Conservation (phyloP, 2,329 filamentous ascomycete species). For the Exophiala spinifera region DNA sequence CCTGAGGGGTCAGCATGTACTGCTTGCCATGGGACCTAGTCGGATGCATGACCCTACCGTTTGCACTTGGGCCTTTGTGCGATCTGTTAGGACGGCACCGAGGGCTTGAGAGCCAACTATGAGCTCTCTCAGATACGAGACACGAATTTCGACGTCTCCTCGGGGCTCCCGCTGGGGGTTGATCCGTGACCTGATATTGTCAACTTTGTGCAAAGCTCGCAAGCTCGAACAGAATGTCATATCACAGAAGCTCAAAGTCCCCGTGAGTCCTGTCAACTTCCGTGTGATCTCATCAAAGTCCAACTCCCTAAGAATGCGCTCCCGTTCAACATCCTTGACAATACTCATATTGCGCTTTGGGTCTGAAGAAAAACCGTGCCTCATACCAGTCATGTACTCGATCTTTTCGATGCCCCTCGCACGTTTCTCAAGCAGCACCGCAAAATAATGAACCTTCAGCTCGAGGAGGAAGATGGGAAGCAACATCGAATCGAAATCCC, state of each 20-base stretch:
- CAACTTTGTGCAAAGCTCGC: constrained; percentile 10
- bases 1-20: background rate
- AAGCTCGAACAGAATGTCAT: constrained; percentile 16
- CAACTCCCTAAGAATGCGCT: constrained; percentile 9
- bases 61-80: constrained; percentile 20
- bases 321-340: constrained; percentile 1
- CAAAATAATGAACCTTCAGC: constrained; percentile 19
- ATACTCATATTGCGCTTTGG: constrained; percentile 1
- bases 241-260: constrained; percentile 17
- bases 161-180: background rate
- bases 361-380: constrained; percentile 12
- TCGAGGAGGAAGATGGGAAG: constrained; percentile 17
- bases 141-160: background rate
- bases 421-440: constrained; percentile 15
- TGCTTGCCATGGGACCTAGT: background rate
- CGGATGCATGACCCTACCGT: constrained; percentile 4
- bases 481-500: constrained; percentile 9
- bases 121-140: constrained; percentile 15
- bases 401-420: constrained; percentile 16
- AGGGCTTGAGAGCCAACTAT: constrained; percentile 12
- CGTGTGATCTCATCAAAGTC: constrained; percentile 19
- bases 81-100: constrained; percentile 5
- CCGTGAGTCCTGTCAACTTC: constrained; percentile 18
- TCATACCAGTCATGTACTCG: constrained; percentile 20
- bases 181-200: background rate